A percentile compares a stretch with the other conserved stretches of the same genome.
These are phyloP conservation scores for Leccinum variabile DNA, from an alignment of 1,284 basidiomycete genomes.

Conservation along the genomic window DNA sequence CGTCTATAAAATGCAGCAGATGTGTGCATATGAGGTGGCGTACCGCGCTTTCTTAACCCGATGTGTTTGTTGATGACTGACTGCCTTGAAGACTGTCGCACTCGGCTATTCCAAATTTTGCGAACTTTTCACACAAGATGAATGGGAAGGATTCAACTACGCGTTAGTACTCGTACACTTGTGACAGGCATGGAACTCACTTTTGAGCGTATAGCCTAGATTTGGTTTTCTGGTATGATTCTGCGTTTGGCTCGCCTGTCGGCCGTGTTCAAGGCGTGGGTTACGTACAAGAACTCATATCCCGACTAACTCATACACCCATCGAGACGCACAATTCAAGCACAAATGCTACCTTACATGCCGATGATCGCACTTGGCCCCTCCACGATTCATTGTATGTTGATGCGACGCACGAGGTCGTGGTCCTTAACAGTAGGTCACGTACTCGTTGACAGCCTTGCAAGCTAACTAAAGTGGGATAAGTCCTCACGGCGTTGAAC, in stretches of 20 bases:
- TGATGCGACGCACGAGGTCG: constrained; percentile 84
- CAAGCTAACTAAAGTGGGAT: neutral
- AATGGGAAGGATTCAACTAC: constrained; percentile 90
- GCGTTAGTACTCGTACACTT: constrained; percentile 45
- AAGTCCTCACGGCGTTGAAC: constrained; percentile 57
- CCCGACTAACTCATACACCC: constrained; percentile 75
- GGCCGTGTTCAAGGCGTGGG: constrained; percentile 79
- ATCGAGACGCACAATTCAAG: constrained; percentile 70
- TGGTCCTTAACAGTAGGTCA: constrained; percentile 71
- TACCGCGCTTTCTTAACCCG: neutral
- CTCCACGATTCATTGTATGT: constrained; percentile 80
- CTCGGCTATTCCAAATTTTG: constrained; percentile 91
- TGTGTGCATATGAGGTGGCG: constrained; percentile 83
- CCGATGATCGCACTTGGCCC: constrained; percentile 74
- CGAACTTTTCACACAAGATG: constrained; percentile 83
- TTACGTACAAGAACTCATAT: constrained; percentile 80
- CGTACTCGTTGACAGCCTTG: neutral
- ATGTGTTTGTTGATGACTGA: constrained; percentile 1
- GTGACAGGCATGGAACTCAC: neutral
- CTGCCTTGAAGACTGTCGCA: constrained; percentile 70
- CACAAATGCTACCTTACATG: constrained; percentile 78
- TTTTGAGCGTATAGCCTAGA: constrained; percentile 7
- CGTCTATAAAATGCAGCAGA: constrained; percentile 70
- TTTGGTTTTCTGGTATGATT: constrained; percentile 59
- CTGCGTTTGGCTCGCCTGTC: constrained; percentile 79